These are phyloP conservation scores for Schizophyllum commune DNA, from an alignment of 1,284 basidiomycete genomes.

Conservation along the genomic window DNA sequence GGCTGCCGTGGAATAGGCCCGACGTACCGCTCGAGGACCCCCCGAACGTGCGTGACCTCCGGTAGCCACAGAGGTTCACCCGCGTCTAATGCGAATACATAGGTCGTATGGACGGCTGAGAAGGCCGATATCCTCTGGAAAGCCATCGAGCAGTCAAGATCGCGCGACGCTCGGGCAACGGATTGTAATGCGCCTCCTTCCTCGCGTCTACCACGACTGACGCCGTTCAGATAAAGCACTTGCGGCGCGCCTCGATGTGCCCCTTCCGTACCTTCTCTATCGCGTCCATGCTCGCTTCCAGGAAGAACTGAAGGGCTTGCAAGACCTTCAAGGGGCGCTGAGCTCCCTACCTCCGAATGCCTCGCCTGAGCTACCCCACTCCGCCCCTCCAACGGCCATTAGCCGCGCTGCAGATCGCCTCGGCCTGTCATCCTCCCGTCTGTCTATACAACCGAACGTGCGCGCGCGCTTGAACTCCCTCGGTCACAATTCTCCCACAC, in stretches of 20 bases:
- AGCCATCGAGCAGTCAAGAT: constrained; percentile 66
- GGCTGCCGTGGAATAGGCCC: constrained; percentile 68
- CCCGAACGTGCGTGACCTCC: constrained; percentile 44
- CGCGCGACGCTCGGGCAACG: constrained; percentile 57
- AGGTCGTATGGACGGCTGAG: constrained; percentile 77
- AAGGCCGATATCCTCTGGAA: constrained; percentile 81
- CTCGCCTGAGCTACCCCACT: constrained; percentile 20
- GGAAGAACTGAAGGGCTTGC: constrained; percentile 69
- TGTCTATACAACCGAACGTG: constrained; percentile 48
- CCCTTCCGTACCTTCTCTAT: constrained; percentile 73
- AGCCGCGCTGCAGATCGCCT: constrained; percentile 23
- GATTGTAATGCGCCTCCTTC: constrained; percentile 52
- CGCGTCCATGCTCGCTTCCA: constrained; percentile 73
- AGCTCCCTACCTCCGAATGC: constrained; percentile 31
- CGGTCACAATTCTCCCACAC: constrained; percentile 37
- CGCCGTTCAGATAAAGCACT: constrained; percentile 62
- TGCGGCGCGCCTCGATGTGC: constrained; percentile 68
- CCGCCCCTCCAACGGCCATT: constrained; percentile 20
- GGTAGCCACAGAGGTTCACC: background rate
- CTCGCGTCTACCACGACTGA: constrained; percentile 4
- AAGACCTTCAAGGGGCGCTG: constrained; percentile 52
- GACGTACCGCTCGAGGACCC: constrained; percentile 57
- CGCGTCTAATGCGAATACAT: constrained; percentile 12
- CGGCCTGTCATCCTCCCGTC: constrained; percentile 28
- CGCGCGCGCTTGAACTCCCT: constrained; percentile 65